Evolutionary conservation across 805 yeast genomes (phyloP).

Genomic region (Yamadazyma ubonensis): DNA sequence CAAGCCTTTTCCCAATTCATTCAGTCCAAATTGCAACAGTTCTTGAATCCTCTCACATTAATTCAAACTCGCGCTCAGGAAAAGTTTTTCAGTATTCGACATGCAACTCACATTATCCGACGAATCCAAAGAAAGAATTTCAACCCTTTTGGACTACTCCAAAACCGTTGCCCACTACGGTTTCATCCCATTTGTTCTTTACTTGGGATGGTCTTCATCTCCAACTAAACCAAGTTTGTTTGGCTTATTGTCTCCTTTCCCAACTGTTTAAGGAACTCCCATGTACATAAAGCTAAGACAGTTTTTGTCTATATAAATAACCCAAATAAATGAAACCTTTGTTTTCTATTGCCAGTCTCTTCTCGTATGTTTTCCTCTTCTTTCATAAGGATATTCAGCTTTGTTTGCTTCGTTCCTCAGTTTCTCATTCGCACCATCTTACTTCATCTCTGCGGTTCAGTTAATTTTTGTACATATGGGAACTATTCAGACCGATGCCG

Average conservation of each 20-base stretch:
- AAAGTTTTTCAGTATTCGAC: slow-evolving; percentile 10
- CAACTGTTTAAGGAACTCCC: slow-evolving; percentile 58
- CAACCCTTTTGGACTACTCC: slow-evolving; percentile 76
- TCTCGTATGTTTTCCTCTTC: too few relatives aligned
- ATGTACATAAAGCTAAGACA: slow-evolving; percentile 1
- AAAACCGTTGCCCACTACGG: slow-evolving; percentile 92
- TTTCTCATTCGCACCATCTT: neutral
- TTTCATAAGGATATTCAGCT: too few relatives aligned
- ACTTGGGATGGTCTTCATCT: slow-evolving; percentile 71
- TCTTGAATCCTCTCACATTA: neutral
- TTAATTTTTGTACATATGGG: neutral
- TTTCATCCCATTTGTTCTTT: slow-evolving; percentile 92
- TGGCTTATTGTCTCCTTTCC: slow-evolving; percentile 74
- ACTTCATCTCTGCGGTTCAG: neutral
- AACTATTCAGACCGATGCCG: slow-evolving; percentile 42
- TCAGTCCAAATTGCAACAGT: too few relatives aligned
- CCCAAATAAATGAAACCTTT: neutral
- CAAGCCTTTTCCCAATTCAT: too few relatives aligned
- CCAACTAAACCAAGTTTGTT: slow-evolving; percentile 82
- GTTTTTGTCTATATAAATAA: too few relatives aligned
- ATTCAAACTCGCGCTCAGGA: neutral
- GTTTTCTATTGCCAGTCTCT: too few relatives aligned
- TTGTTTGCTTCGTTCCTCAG: neutral
- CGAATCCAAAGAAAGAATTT: slow-evolving; percentile 76
- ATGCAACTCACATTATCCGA: slow-evolving; percentile 41